These are phyloP conservation scores for Simmondsia chinensis DNA, from an alignment of 148 eudicot species.

Conservation along the genomic window DNA sequence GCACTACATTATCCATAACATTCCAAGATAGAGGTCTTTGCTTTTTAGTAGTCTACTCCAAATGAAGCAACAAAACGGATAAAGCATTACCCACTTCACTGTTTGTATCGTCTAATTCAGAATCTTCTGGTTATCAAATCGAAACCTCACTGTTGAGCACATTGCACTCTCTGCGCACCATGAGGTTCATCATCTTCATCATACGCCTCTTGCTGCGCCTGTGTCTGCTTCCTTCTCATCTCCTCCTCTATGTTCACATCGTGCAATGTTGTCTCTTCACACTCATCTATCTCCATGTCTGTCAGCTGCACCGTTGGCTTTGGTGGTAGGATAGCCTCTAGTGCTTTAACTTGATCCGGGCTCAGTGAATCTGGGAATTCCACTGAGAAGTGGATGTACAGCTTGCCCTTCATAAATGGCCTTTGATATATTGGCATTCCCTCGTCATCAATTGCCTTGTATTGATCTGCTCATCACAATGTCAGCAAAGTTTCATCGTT, in stretches of 20 bases:
- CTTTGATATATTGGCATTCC: conserved; percentile 79
- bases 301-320: conserved; percentile 25
- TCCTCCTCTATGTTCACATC: conserved; percentile 74
- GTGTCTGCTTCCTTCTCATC: conserved; percentile 56
- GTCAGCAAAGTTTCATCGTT: background rate
- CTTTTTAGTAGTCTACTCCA: no score
- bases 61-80: no score
- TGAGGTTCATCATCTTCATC: conserved; percentile 57
- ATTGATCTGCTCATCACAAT: conserved; percentile 32
- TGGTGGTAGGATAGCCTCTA: conserved; percentile 43
- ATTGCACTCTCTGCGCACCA: conserved; percentile 62
- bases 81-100: no score
- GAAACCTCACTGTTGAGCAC: conserved; percentile 83
- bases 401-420: conserved; percentile 69
- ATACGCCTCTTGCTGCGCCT: conserved; percentile 47
- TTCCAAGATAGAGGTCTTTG: no score
- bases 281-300: conserved; percentile 71
- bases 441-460: conserved; percentile 70
- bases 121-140: no score
- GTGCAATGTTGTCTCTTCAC: conserved; percentile 65
- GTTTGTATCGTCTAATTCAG: no score
- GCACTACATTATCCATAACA: no score
- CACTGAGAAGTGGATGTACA: conserved; percentile 57
- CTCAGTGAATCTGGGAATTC: conserved; percentile 46
- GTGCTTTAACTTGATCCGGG: conserved; percentile 38